Conservation (phyloP, 495 filamentous ascomycete species). For the Extremus antarcticus region DNA sequence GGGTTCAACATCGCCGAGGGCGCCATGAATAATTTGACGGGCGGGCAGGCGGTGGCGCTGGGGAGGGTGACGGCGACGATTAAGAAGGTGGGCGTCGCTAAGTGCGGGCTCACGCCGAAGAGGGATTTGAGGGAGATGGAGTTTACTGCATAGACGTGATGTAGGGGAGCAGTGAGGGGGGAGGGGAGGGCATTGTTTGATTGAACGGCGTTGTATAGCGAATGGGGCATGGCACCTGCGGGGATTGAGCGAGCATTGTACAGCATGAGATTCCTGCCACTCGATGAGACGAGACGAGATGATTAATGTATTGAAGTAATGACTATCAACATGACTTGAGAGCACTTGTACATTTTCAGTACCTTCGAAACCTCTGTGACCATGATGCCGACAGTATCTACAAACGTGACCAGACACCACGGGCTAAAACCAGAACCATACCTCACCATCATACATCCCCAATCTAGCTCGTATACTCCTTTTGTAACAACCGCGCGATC, state of each 20-base stretch:
- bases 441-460: neutral
- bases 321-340: no score
- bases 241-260: neutral
- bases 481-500: conserved; percentile 87
- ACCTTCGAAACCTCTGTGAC: no score
- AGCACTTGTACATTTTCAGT: no score
- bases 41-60: conserved; percentile 39
- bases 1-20: conserved; percentile 55
- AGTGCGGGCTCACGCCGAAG: conserved; percentile 3
- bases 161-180: no score
- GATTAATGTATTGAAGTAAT: neutral
- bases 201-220: neutral
- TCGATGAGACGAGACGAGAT: no score
- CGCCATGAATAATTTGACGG: conserved; percentile 60
- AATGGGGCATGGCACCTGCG: neutral
- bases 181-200: neutral
- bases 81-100: neutral
- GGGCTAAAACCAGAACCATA: neutral
- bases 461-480: conserved; percentile 60
- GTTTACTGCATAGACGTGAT: neutral
- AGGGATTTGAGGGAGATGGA: neutral
- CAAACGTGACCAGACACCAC: no score
- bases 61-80: conserved; percentile 44
- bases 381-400: no score
- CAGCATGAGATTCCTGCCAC: no score